Percentiles rank a stretch among this genome's conserved stretches.
These are phyloP conservation scores for Funneliformis caledonium DNA, from an alignment of 371 early-diverging fungal species.

Conservation along the genomic window DNA sequence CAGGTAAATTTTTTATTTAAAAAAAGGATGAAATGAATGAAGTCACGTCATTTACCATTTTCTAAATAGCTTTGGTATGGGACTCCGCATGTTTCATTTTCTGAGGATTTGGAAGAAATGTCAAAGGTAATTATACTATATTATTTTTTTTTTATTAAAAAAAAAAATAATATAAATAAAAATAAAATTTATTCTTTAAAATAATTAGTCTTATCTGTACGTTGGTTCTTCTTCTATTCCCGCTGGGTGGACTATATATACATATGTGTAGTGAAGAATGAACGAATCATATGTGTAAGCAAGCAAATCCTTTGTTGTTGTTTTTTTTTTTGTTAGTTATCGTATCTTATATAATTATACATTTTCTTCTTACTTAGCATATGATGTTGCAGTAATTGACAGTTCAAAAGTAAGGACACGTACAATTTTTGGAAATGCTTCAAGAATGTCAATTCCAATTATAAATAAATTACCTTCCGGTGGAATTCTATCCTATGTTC, in stretches of 20 bases:
- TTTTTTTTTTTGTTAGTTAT: too few species aligned
- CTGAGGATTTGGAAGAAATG: neutral
- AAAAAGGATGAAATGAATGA: too few species aligned
- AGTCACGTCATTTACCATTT: too few species aligned
- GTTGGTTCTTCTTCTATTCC: neutral
- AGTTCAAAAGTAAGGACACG: neutral
- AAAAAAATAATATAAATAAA: too few species aligned
- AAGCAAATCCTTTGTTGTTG: neutral
- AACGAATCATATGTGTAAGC: neutral
- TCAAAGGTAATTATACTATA: neutral
- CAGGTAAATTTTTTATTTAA: neutral
- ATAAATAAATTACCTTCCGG: neutral
- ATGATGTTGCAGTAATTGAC: neutral
- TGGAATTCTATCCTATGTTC: neutral
- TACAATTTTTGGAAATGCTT: neutral
- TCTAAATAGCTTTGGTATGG: neutral
- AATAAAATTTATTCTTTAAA: too few species aligned
- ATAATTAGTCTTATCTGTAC: neutral
- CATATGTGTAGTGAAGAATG: neutral
- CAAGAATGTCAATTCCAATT: neutral
- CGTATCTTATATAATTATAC: too few species aligned
- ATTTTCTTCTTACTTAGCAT: neutral
- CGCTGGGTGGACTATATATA: neutral
- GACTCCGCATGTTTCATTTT: neutral
- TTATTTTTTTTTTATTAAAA: too few species aligned